Base-by-base conservation (phyloP, 768 basidiomycete genomes). In the Rhodosporidiobolus odoratus region DNA sequence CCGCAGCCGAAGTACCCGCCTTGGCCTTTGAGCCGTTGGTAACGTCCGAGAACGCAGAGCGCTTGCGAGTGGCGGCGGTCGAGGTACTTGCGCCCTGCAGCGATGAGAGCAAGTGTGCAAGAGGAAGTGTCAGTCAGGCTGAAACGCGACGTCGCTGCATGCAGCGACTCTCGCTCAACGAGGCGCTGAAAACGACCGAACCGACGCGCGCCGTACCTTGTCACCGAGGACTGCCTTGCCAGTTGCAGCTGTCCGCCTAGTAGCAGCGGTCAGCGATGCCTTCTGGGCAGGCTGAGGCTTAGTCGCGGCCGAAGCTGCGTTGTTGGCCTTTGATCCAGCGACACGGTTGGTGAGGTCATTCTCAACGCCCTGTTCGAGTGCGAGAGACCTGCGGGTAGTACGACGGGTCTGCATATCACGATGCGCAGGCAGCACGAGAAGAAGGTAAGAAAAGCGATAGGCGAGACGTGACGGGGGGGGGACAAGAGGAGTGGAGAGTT, bases 1-100 rank as follows among this genome's bases (percentile, higher is more conserved):
- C 60, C 21, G 54, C 65, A 9, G 57, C 43, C 2, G 68, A 62
- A 43, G 65, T 48, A 21, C 69, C 53, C 30, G 62, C 56, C 54
- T 74, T 73, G 12, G 69, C 35, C 64, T 76, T 78, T 21, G 62
- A 23, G 35, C 70, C 76, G 71, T 79, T 80, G 13, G 86, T 85
- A 53, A 91, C 87, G 77, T 91, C 90, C 23, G 85, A 85, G 50
- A 91, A 82, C 0, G 86, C 89, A 58, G 87, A 87, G 27, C 90
- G 87, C 79, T 90, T 91, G 65, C 89, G 85, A 78, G 89, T 89
- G 12, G 53, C 69, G 23, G 43, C 69, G 27, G 58, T 66, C n/a
- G 68, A 38, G 0, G 65, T 60, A 21, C 32, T 48, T 0, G 53
- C 47, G 32, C 48, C 16, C 68, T 59, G 58, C 37, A 30, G 3